Conservation (phyloP, 2,329 filamentous ascomycete species). For the Ophiostoma perfectum region DNA sequence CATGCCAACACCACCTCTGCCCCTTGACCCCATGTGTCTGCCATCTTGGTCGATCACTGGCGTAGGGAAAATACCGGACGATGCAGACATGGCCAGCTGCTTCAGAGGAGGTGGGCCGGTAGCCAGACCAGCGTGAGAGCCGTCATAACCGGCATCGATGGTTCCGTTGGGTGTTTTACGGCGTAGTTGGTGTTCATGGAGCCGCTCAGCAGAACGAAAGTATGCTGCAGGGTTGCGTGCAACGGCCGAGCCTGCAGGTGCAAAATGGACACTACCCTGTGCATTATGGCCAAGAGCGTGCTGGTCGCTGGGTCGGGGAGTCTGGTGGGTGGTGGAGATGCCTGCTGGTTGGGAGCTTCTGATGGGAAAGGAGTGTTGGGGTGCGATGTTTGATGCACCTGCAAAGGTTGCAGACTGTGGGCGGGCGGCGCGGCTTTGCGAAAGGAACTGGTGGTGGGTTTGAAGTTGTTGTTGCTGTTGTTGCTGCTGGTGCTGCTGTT, state of each 20-base stretch:
- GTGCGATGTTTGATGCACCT: not conserved
- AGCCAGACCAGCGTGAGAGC: constrained; percentile 65
- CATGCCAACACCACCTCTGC: not conserved
- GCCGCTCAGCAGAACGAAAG: constrained; percentile 29
- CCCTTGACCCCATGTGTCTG: constrained; percentile 25
- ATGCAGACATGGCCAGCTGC: constrained; percentile 69
- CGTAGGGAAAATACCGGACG: constrained; percentile 36
- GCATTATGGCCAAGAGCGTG: constrained; percentile 27
- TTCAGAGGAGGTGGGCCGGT: constrained; percentile 73
- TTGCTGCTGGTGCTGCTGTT: constrained; percentile 23
- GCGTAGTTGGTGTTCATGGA: constrained; percentile 69
- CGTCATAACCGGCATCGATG: constrained; percentile 85
- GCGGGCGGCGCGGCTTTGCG: constrained; percentile 20
- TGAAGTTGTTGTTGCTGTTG: constrained; percentile 19
- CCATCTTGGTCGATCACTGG: constrained; percentile 20
- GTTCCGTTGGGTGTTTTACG: constrained; percentile 95
- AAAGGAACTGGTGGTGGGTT: constrained; percentile 21
- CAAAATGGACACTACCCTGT: constrained; percentile 15
- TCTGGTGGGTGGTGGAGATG: constrained; percentile 19
- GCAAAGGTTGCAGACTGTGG: constrained; percentile 17
- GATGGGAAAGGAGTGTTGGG: constrained; percentile 33
- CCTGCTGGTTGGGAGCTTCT: constrained; percentile 35
- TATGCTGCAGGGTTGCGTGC: constrained; percentile 25
- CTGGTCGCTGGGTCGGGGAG: constrained; percentile 26
- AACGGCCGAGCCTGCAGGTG: constrained; percentile 4